phyloP scores from a whole-genome alignment of 768 basidiomycete species.

The Suillus bovinus region DNA sequence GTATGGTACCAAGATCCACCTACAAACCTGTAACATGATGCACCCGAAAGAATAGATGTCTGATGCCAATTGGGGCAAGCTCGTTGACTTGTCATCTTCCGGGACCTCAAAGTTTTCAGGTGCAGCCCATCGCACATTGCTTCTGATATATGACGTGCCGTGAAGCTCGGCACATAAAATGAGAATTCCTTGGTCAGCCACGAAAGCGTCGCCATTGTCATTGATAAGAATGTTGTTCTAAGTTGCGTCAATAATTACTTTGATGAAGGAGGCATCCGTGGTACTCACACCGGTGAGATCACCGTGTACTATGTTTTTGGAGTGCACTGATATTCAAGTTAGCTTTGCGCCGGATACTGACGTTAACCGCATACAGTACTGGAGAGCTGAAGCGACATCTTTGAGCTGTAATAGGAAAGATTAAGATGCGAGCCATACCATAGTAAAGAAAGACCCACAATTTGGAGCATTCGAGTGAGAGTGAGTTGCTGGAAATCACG shows the following conservation, averaged over 20 bases:
- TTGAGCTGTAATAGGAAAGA: not conserved
- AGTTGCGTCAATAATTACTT: not conserved
- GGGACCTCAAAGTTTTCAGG: conserved; percentile 10
- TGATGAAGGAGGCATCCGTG: no score
- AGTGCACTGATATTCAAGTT: not conserved
- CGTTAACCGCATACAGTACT: not conserved
- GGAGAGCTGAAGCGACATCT: conserved; percentile 6
- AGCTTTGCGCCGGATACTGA: not conserved
- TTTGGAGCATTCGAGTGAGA: conserved; percentile 17
- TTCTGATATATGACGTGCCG: conserved; percentile 23
- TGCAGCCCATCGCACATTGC: conserved; percentile 12
- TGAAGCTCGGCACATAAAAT: conserved; percentile 37
- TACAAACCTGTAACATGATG: conserved; percentile 34
- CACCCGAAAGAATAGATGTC: conserved; percentile 37
- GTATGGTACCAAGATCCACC: conserved; percentile 18
- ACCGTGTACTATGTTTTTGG: conserved; percentile 28
- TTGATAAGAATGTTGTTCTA: conserved; percentile 10
- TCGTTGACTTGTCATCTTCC: not conserved
- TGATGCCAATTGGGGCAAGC: conserved; percentile 8
- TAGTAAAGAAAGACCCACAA: conserved; percentile 11
- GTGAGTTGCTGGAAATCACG: conserved; percentile 8
- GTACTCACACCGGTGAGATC: conserved; percentile 33
- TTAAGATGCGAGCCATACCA: not conserved
- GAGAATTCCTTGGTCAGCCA: conserved; percentile 45
- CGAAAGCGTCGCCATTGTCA: not conserved